phyloP scores from a whole-genome alignment of 768 basidiomycete species.

The Tubosaeta sp. region DNA sequence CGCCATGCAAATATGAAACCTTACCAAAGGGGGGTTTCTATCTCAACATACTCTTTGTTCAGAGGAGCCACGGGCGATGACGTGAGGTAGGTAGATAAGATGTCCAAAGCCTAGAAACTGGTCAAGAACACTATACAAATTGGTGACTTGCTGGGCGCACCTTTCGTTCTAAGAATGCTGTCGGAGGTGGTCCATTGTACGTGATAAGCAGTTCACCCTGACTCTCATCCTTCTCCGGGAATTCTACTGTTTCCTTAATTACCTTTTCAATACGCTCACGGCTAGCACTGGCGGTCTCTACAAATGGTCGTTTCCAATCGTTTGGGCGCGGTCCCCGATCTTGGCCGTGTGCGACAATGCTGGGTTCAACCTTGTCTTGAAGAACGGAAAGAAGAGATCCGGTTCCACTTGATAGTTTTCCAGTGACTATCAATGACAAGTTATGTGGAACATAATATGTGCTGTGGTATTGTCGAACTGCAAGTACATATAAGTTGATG shows the following conservation, averaged over 20 bases:
- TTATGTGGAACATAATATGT: slow-evolving; percentile 95
- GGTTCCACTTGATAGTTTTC: slow-evolving; percentile 77
- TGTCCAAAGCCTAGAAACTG: slow-evolving; percentile 66
- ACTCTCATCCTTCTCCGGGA: slow-evolving; percentile 96
- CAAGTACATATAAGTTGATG: slow-evolving; percentile 15
- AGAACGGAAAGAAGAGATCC: slow-evolving; percentile 74
- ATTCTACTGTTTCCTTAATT: slow-evolving; percentile 69
- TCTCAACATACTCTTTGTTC: slow-evolving; percentile 91
- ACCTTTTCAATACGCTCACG: slow-evolving; percentile 50
- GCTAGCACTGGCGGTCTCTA: slow-evolving; percentile 79
- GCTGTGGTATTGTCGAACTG: slow-evolving; percentile 86
- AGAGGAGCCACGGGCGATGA: slow-evolving; percentile 77
- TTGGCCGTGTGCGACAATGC: slow-evolving; percentile 70
- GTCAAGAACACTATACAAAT: background rate
- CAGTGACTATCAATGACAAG: slow-evolving; percentile 80
- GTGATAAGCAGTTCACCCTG: slow-evolving; percentile 80
- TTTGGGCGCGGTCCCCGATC: slow-evolving; percentile 63
- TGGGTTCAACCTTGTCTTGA: slow-evolving; percentile 80
- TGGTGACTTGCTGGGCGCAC: slow-evolving; percentile 32
- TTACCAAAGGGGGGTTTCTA: slow-evolving; percentile 83
- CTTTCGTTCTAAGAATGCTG: slow-evolving; percentile 68
- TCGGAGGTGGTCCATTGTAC: slow-evolving; percentile 74
- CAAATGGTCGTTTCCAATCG: slow-evolving; percentile 91
- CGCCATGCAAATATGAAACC: slow-evolving; percentile 11
- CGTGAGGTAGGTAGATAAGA: slow-evolving; percentile 85